Percentiles rank a stretch among this genome's conserved stretches.
These are phyloP conservation scores for Byssoonygena ceratinophila DNA, from an alignment of 2,329 filamentous ascomycete species.

Conservation along the genomic window DNA sequence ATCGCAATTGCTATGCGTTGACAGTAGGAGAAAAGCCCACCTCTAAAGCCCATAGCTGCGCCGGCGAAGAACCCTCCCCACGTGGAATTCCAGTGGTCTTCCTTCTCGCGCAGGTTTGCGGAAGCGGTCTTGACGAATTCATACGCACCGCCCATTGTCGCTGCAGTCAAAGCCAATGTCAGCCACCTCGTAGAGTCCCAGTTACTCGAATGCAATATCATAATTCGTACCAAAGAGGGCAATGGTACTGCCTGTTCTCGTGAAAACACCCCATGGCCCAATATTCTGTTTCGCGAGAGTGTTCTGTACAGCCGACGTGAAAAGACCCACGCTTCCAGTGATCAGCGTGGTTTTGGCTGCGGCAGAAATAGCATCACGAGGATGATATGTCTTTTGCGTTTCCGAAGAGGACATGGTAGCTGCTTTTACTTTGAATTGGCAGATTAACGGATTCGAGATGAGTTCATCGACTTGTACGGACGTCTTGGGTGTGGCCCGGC, in stretches of 20 bases:
- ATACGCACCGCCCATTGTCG: conserved; percentile 63
- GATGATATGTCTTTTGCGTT: conserved; percentile 50
- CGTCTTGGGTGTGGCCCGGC: background rate
- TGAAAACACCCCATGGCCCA: conserved; percentile 69
- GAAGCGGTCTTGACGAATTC: conserved; percentile 64
- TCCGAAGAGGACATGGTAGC: conserved; percentile 39
- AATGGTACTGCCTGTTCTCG: conserved; percentile 64
- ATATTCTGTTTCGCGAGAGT: conserved; percentile 73
- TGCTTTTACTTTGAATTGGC: background rate
- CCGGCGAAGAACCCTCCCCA: conserved; percentile 70
- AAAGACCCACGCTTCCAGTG: conserved; percentile 57
- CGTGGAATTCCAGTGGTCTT: conserved; percentile 65
- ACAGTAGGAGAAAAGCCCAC: conserved; percentile 42
- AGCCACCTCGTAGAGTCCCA: conserved; percentile 1
- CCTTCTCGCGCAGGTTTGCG: conserved; percentile 75
- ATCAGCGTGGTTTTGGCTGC: conserved; percentile 55
- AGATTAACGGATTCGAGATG: background rate
- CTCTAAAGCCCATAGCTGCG: conserved; percentile 57
- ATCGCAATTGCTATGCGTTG: too few species aligned
- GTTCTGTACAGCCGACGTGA: conserved; percentile 73
- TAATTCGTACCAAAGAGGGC: conserved; percentile 50
- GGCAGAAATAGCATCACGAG: conserved; percentile 62
- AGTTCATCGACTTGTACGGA: background rate
- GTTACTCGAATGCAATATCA: background rate
- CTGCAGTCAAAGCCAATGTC: conserved; percentile 35